Base-by-base conservation (phyloP, 2,329 filamentous ascomycete species). In the Chrysoporthe austroafricana region DNA sequence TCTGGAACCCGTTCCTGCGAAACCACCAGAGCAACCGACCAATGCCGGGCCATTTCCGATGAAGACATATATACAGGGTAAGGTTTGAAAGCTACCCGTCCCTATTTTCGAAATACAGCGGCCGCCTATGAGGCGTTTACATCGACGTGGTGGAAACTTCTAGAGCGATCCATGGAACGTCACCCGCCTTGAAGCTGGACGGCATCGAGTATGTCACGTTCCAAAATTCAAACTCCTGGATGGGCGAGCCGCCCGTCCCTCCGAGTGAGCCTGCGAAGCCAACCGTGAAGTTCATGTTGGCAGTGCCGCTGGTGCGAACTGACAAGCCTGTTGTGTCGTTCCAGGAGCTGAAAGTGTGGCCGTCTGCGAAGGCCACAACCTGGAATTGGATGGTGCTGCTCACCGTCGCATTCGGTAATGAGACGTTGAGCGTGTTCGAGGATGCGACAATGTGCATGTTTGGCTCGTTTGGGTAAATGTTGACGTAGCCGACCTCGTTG, bases 401-500 rank as follows among this genome's bases (percentile, higher is more conserved):
- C 0, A 77, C 72, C 54, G 82, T 85, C 2, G 85, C 86, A 13
- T 77, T 70, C 0, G 86, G 86, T 69, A 89, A 89, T 0, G 82
- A 81, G 1, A 89, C 73, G 14, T 80, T 81, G 6, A 90, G 75
- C 0, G 71, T 74, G 14, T 77, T 74, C 0, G 81, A 79, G 1
- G 77, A 76, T 0, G 84, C 81, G 48, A 79, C 73, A 0, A 79
- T 76, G 44, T 82, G 72, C 57, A 85, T 72, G 8, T 77, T 74
- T 50, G 73, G 75, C 64, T 83, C 78, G 0, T 77, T 79, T 0
- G 81, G 76, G 66, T 79, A 80, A 32, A 57, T 21, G 32, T 36
- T 57, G 54, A 57, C 39, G 32, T 57, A 57, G 13, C 54, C 54
- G 14, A 57, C 54, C 54, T 57, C 54, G 32, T 39, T 57, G 54